phyloP scores from a whole-genome alignment of 1,284 basidiomycete species.

The Anthracocystis panici-leucophaei region DNA sequence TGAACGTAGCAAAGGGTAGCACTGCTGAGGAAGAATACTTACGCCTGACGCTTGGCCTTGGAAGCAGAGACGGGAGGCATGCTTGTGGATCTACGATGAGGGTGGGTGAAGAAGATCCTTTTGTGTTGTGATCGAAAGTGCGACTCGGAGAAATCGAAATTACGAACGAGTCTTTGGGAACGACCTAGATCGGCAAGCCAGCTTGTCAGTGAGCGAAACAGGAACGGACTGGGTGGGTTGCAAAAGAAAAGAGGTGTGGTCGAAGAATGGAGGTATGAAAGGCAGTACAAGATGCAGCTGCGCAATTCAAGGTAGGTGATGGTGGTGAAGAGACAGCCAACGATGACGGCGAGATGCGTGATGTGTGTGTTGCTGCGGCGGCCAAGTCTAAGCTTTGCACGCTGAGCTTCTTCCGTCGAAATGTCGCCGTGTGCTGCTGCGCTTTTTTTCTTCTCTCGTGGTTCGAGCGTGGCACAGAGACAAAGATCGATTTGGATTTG shows the following conservation, averaged over 20 bases:
- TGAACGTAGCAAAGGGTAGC: too few relatives aligned
- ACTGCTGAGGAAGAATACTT: constrained; percentile 28
- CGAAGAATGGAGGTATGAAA: background rate
- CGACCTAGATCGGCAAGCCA: constrained; percentile 41
- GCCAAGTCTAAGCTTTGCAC: too few relatives aligned
- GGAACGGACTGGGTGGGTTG: constrained; percentile 11
- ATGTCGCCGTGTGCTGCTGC: constrained; percentile 11
- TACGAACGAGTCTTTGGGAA: background rate
- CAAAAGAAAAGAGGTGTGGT: background rate
- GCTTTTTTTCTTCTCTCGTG: constrained; percentile 1
- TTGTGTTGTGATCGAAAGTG: background rate
- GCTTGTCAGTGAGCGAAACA: constrained; percentile 18
- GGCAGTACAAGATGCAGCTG: constrained; percentile 33
- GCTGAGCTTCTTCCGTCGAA: too few relatives aligned
- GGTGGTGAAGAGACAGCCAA: constrained; percentile 16
- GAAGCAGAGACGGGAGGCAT: constrained; percentile 69
- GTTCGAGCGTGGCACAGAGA: constrained; percentile 12
- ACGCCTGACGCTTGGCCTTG: constrained; percentile 70
- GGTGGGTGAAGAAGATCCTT: background rate
- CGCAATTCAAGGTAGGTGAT: constrained; percentile 6
- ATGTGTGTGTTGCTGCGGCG: background rate
- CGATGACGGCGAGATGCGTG: constrained; percentile 17
- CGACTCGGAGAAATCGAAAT: constrained; percentile 4
- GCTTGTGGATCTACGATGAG: constrained; percentile 11
- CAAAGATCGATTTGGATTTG: constrained; percentile 3